phyloP scores from a whole-genome alignment of 352 stramenopile genomes.

The Phytophthora boehmeriae region DNA sequence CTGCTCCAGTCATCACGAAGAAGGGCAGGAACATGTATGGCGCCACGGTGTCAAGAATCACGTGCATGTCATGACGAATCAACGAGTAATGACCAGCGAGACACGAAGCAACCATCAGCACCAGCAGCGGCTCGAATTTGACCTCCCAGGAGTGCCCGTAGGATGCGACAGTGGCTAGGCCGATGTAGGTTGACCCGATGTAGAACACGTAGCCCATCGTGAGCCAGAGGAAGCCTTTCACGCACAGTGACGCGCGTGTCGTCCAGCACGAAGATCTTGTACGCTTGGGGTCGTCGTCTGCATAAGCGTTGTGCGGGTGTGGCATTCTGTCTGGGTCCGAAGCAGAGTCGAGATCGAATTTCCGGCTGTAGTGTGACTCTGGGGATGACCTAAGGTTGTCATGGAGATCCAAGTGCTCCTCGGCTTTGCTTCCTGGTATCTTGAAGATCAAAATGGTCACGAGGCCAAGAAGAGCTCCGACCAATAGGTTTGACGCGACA shows the following conservation, averaged over 20 bases:
- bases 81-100: constrained; percentile 61
- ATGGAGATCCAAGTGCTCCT: constrained; percentile 43
- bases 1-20: constrained; percentile 79
- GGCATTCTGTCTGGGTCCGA: constrained; percentile 46
- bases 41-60: constrained; percentile 69
- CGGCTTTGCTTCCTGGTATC: constrained; percentile 48
- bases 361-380: constrained; percentile 16
- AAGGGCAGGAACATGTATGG: constrained; percentile 80
- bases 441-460: constrained; percentile 68
- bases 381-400: constrained; percentile 16
- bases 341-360: constrained; percentile 32
- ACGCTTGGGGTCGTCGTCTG: constrained; percentile 17
- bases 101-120: constrained; percentile 72
- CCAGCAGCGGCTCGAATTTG: constrained; percentile 73
- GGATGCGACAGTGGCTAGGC: constrained; percentile 40
- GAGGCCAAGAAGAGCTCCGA: constrained; percentile 47
- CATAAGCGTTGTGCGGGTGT: constrained; percentile 61
- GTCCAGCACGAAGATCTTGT: constrained; percentile 31
- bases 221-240: constrained; percentile 75
- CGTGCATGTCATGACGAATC: constrained; percentile 81
- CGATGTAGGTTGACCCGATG: constrained; percentile 54
- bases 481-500: constrained; percentile 57
- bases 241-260: constrained; percentile 40
- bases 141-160: constrained; percentile 69
- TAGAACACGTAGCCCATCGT: constrained; percentile 68